phyloP scores from a whole-genome alignment of 2,329 filamentous ascomycete species.

The Trichoderma sp. region DNA sequence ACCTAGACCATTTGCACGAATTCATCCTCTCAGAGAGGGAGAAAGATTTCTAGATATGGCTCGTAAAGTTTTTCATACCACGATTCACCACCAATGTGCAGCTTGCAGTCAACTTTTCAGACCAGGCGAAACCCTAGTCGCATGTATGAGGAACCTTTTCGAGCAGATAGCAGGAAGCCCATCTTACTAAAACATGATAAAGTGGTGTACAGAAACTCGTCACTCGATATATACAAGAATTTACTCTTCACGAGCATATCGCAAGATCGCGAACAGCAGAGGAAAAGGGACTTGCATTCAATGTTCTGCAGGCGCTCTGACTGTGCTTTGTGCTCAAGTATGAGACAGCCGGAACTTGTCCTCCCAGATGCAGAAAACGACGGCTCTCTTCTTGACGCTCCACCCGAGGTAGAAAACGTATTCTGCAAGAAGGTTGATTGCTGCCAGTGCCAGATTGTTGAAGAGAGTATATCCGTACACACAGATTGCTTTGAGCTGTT shows the following conservation, averaged over 20 bases:
- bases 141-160: background rate
- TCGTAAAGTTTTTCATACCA: background rate
- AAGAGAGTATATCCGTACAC: conserved; percentile 1
- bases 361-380: background rate
- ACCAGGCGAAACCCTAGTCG: background rate
- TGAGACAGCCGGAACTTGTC: background rate
- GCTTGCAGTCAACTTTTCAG: conserved; percentile 7
- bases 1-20: background rate
- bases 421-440: background rate
- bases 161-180: background rate
- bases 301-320: background rate
- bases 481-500: conserved; percentile 6
- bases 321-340: background rate
- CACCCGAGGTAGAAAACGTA: background rate
- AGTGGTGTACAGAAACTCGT: background rate
- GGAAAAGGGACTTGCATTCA: background rate
- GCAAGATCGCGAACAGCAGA: background rate
- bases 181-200: background rate
- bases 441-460: conserved; percentile 4
- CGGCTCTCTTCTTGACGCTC: background rate
- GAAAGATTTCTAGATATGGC: background rate
- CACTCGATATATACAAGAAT: background rate
- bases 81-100: background rate
- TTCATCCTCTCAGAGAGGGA: background rate
- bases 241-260: background rate